These are phyloP conservation scores for Clarireedia paspali DNA, from an alignment of 2,329 filamentous ascomycete species.

Conservation along the genomic window DNA sequence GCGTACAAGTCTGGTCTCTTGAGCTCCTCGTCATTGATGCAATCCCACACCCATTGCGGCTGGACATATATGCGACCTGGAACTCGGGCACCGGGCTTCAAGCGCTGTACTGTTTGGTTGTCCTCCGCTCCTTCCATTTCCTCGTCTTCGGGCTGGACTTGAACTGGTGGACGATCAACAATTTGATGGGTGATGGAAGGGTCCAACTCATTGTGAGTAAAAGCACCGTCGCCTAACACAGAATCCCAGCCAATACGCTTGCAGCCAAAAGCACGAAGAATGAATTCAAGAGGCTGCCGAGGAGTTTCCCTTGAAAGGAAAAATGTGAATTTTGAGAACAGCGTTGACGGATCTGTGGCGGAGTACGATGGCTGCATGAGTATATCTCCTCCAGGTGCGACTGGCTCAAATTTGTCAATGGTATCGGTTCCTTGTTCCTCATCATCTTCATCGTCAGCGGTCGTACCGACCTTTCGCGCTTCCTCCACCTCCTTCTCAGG, in stretches of 20 bases:
- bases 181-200: conserved; percentile 92
- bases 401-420: conserved; percentile 88
- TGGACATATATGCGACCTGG: conserved; percentile 92
- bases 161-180: conserved; percentile 78
- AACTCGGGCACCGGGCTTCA: conserved; percentile 61
- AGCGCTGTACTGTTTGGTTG: conserved; percentile 53
- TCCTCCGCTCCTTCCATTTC: conserved; percentile 46
- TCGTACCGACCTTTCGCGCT: conserved; percentile 32
- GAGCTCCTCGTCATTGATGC: conserved; percentile 83
- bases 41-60: conserved; percentile 98
- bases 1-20: conserved; percentile 82
- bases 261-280: conserved; percentile 89
- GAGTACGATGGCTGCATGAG: conserved; percentile 69
- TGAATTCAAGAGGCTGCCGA: conserved; percentile 81
- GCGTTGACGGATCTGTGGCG: conserved; percentile 58
- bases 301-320: conserved; percentile 93
- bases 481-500: conserved; percentile 38
- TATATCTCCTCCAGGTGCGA: conserved; percentile 75
- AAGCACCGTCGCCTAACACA: conserved; percentile 84
- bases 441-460: conserved; percentile 28
- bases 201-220: conserved; percentile 82
- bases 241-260: conserved; percentile 93
- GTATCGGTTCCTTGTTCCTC: conserved; percentile 47
- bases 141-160: conserved; percentile 38
- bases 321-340: conserved; percentile 85